phyloP scores from a whole-genome alignment of 2,329 filamentous ascomycete species.

The Colletotrichum liriopes region DNA sequence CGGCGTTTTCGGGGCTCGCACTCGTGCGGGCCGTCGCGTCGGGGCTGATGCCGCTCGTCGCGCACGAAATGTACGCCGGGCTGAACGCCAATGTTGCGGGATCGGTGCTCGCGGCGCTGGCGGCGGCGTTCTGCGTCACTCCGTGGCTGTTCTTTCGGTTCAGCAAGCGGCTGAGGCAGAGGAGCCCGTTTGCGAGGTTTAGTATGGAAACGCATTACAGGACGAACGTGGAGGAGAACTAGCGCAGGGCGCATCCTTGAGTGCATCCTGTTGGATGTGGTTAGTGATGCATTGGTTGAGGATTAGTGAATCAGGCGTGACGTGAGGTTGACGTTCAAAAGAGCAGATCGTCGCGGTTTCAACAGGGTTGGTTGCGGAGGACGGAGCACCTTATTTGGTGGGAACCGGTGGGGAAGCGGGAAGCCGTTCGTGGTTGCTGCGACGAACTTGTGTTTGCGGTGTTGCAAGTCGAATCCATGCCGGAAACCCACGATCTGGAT shows the following conservation, averaged over 20 bases:
- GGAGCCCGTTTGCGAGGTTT: slow-evolving; percentile 47
- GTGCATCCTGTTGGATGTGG: neutral
- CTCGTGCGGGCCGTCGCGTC: slow-evolving; percentile 47
- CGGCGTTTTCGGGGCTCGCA: slow-evolving; percentile 47
- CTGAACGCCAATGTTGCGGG: slow-evolving; percentile 47
- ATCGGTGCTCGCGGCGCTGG: slow-evolving; percentile 45
- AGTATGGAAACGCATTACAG: slow-evolving; percentile 45
- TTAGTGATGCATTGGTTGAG: neutral
- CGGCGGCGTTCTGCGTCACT: slow-evolving; percentile 43
- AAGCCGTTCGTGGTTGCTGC: slow-evolving; percentile 25
- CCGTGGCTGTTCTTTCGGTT: slow-evolving; percentile 46
- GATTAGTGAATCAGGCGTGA: slow-evolving; percentile 16
- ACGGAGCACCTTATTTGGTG: slow-evolving; percentile 40
- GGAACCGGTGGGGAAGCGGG: slow-evolving; percentile 37
- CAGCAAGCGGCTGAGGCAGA: slow-evolving; percentile 45
- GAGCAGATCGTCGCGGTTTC: slow-evolving; percentile 31
- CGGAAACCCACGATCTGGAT: neutral
- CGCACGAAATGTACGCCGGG: slow-evolving; percentile 45
- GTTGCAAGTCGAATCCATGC: neutral
- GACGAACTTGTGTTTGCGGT: slow-evolving; percentile 32
- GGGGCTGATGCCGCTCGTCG: slow-evolving; percentile 47
- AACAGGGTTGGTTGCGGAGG: slow-evolving; percentile 30
- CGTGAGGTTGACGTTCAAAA: slow-evolving; percentile 17
- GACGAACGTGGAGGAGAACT: slow-evolving; percentile 43
- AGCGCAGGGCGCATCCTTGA: neutral